phyloP scores from a whole-genome alignment of 345 rosid genomes.

The Citrus australasica region DNA sequence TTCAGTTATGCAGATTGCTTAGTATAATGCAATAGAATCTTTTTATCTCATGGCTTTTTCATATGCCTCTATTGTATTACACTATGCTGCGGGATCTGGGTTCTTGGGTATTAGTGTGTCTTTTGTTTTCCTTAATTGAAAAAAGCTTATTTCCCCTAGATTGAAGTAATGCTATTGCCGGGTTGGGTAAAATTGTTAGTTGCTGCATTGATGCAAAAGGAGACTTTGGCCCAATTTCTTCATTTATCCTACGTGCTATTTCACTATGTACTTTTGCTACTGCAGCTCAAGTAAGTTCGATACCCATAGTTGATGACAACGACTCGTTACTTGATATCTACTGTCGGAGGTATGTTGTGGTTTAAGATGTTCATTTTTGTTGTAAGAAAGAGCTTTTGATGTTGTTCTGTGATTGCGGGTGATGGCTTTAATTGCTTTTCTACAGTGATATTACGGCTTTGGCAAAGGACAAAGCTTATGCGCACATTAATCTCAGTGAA shows the following conservation, averaged over 20 bases:
- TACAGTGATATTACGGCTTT: constrained; percentile 71
- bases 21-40: background rate
- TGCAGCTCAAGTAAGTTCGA: constrained; percentile 62
- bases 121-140: background rate
- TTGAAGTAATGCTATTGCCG: background rate
- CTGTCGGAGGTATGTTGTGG: constrained; percentile 51
- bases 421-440: constrained; percentile 1
- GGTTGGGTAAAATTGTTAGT: background rate
- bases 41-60: background rate
- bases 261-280: constrained; percentile 7
- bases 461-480: constrained; percentile 62
- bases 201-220: background rate
- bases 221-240: background rate
- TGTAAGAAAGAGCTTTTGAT: background rate
- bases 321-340: constrained; percentile 66
- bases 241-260: constrained; percentile 5
- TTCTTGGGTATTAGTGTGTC: background rate
- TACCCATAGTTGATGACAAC: constrained; percentile 69
- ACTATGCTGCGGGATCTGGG: background rate
- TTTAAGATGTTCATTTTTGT: constrained; percentile 4
- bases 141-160: background rate
- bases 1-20: background rate
- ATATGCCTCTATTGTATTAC: background rate
- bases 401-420: constrained; percentile 4
- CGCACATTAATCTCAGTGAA: constrained; percentile 50